Conservation (phyloP, 2,329 filamentous ascomycete genomes). For the Aspergillus texensis region DNA sequence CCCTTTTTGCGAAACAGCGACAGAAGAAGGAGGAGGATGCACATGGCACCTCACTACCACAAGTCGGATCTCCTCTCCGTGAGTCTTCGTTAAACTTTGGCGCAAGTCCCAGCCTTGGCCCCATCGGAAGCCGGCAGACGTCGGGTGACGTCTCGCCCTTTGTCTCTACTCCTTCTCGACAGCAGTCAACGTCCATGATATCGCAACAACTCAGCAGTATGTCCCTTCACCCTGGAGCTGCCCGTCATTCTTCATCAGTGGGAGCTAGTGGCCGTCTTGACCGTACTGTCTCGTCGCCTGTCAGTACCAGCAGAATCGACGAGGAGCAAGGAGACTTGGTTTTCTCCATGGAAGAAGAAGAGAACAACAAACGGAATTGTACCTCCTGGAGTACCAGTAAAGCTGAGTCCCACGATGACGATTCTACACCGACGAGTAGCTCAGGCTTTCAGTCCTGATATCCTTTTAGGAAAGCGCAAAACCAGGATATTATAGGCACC, state of each 20-base stretch:
- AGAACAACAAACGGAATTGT: constrained; percentile 47
- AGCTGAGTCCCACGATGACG: constrained; percentile 32
- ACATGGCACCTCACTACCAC: constrained; percentile 55
- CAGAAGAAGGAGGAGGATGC: constrained; percentile 55
- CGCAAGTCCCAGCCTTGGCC: constrained; percentile 54
- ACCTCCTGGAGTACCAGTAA: constrained; percentile 39
- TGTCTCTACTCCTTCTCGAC: constrained; percentile 58
- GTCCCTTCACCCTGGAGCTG: constrained; percentile 47
- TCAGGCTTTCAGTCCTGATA: constrained; percentile 24
- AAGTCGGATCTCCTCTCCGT: constrained; percentile 67
- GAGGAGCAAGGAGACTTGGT: constrained; percentile 52
- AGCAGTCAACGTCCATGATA: constrained; percentile 63
- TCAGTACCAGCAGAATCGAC: constrained; percentile 50
- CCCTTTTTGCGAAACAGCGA: constrained; percentile 58
- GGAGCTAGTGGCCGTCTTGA: constrained; percentile 42
- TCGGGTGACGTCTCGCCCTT: constrained; percentile 54
- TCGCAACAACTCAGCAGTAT: constrained; percentile 57
- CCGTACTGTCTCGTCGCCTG: constrained; percentile 49
- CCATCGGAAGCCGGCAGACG: constrained; percentile 51
- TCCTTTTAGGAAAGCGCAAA: not conserved
- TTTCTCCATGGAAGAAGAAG: constrained; percentile 56
- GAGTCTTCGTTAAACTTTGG: constrained; percentile 59
- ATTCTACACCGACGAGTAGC: constrained; percentile 22
- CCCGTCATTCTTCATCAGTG: constrained; percentile 38
- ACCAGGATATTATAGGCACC: not conserved